Evolutionary conservation across 805 yeast genomes (phyloP), one percentile per base, ranked within the genome.

Genomic region (Saturnispora serradocipensis): DNA sequence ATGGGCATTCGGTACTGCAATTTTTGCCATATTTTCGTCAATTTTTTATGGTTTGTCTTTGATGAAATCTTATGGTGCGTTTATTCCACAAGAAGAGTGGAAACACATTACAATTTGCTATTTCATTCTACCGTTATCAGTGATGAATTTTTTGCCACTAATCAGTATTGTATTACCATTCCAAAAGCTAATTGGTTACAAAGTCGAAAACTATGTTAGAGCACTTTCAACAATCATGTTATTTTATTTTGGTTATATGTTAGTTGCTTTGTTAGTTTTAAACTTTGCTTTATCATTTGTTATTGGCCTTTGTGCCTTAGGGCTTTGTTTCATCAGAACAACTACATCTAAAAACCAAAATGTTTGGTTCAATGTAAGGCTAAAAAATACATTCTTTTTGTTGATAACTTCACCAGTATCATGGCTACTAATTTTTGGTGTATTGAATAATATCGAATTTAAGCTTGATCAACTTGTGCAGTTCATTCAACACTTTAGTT

Each of bases 251-350:
- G 82, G 95, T 32, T 74, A 88, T 62, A 73, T 82, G 32, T 72
- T 89, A 42, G 79, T 88, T 8, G 80, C 95, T 0, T 69, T 89
- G 42, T 70, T 91, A 49, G 88, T 89, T 55, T 75, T 91, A 24
- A 89, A 93, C 67, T 93, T 90, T 64, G 75, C 97, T 1, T 72
- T 93, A 54, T 87, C 97, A 0, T 74, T 87, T 48, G 61, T 74
- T 5, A 71, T 90, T 52, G 91, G 96, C 0, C 49, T 88, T 1
- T 62, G 79, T n/a, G 79, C 86, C 2, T 69, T 81, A n/a, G 96
- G 97, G 9, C 69, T 91, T 63, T 82, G 86, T 0, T 78, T 84
- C 58, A 69, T 86, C 4, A 72, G 72, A 45, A 77, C 67, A 6
- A 64, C 65, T 59, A 46, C 60, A 2, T 32, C 42, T 8, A 36